Evolutionary conservation across 2,329 filamentous ascomycete genomes (phyloP).

Genomic region (Fusarium brevicatenulatum): DNA sequence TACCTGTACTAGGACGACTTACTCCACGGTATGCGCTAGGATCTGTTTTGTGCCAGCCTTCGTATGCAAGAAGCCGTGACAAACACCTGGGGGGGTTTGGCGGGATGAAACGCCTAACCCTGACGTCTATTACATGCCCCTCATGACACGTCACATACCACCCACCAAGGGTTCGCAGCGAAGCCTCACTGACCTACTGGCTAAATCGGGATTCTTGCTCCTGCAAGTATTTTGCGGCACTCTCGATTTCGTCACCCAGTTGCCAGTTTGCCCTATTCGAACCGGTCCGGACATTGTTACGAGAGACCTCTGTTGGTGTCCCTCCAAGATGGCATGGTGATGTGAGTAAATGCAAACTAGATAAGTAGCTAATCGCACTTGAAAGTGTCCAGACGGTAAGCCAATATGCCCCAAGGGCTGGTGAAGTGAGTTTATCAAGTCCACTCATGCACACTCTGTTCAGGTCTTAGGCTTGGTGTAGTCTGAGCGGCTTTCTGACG

Average conservation of each 20-base stretch:
- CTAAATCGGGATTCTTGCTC: slow-evolving; percentile 4
- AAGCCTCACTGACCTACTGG: slow-evolving; percentile 22
- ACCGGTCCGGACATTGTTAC: slow-evolving; percentile 11
- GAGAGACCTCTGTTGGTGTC: background rate
- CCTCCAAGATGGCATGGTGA: background rate
- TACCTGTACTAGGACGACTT: background rate
- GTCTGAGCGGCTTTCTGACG: background rate
- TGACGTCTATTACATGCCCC: slow-evolving; percentile 38
- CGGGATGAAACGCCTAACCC: slow-evolving; percentile 44
- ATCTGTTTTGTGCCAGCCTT: slow-evolving; percentile 34
- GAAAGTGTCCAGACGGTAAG: background rate
- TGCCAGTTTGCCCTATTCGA: slow-evolving; percentile 5
- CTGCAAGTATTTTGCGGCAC: background rate
- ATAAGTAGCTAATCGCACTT: background rate
- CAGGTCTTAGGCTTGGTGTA: background rate
- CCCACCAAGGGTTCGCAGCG: slow-evolving; percentile 38
- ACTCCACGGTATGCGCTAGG: slow-evolving; percentile 21
- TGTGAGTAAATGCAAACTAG: background rate
- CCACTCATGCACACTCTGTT: background rate
- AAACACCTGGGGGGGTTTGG: slow-evolving; percentile 38
- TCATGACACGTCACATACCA: slow-evolving; percentile 45
- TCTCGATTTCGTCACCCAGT: background rate
- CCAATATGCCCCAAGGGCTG: background rate
- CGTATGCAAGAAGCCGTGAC: slow-evolving; percentile 33
- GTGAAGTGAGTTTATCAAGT: background rate